Conservation (phyloP, 805 yeast species). For the Kodamaea hsintzibuensis region DNA sequence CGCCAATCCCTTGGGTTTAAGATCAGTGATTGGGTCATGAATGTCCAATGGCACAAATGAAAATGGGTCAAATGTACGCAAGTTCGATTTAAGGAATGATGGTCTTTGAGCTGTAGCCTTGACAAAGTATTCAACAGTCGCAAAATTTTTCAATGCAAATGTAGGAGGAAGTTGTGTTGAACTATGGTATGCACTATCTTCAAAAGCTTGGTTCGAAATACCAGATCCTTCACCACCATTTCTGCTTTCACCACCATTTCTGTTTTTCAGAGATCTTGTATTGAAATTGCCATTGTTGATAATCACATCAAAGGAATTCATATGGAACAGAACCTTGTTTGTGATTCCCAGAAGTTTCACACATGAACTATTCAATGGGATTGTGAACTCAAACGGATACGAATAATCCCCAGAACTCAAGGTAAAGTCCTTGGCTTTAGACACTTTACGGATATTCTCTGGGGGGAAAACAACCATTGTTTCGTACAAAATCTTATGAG, state of each 20-base stretch:
- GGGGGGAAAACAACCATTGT: conserved; percentile 55
- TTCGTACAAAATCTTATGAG: conserved; percentile 51
- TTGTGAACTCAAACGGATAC: conserved; percentile 49
- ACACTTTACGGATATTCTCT: conserved; percentile 44
- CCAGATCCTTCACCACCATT: not conserved
- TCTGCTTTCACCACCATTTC: not conserved
- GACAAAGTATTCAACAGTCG: conserved; percentile 51
- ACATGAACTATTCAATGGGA: conserved; percentile 47
- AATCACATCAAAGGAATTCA: conserved; percentile 16
- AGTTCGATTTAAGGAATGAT: conserved; percentile 47
- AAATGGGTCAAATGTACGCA: conserved; percentile 51
- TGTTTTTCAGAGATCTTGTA: conserved; percentile 8
- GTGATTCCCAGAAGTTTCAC: conserved; percentile 33
- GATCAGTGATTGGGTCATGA: conserved; percentile 17
- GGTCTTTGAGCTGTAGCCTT: conserved; percentile 61
- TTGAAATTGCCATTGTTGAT: conserved; percentile 35
- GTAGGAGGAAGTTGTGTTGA: conserved; percentile 36
- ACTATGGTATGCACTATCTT: conserved; percentile 10
- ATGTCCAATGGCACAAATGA: conserved; percentile 51
- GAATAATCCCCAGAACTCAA: conserved; percentile 51
- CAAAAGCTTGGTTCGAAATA: conserved; percentile 8
- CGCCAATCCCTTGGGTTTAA: conserved; percentile 26
- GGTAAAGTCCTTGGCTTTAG: conserved; percentile 45
- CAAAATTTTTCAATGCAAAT: conserved; percentile 34
- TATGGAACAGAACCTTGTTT: conserved; percentile 33